Base-by-base conservation (phyloP, 345 rosid genomes). In the Raphanus sativus region DNA sequence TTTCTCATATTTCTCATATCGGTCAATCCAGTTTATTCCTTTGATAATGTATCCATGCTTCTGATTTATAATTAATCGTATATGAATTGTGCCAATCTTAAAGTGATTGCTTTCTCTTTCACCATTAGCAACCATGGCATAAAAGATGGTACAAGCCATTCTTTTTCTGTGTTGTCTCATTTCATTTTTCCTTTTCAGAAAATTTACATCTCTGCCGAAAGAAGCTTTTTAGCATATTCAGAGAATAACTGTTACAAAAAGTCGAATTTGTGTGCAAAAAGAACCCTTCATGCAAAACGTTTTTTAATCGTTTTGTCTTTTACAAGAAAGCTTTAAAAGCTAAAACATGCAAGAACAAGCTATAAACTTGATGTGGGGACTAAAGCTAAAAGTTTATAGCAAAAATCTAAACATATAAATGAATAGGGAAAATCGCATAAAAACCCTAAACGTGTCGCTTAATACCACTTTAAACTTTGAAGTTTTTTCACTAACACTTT, bases 101-200 rank as follows among this genome's bases (percentile, higher is more conserved):
- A 77, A 77, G 75, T 10, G 40, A 77, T 55, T 28, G 61, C 30
- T 6, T 69, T 52, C 63, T 52, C 75, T 69, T 76, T 76, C 30
- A 69, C 55, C 70, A 69, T 61, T 38, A 62, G 32, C 59, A 11
- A 60, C 67, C 73, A 59, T 30, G 11, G n/a, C 55, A 32, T 45
- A 12, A 59, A 69, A 71, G 75, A 38, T 77, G 71, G 26, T 24
- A n/a, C 42, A 73, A 29, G 75, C 28, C 74, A 38, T 73, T 68
- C 25, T 79, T 58, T 56, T 80, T 64, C 13, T 30, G 79, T 69
- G 28, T 69, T 69, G 79, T 74, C 82, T 80, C 67, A 55, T 56
- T 25, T 63, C 67, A 63, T 7, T 40, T 63, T 55, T 45, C 79
- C 73, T 78, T 45, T 74, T 69, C 67, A 68, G 75, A 63, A 24